phyloP scores from a whole-genome alignment of 352 stramenopile genomes.

The Phytophthora idaei region DNA sequence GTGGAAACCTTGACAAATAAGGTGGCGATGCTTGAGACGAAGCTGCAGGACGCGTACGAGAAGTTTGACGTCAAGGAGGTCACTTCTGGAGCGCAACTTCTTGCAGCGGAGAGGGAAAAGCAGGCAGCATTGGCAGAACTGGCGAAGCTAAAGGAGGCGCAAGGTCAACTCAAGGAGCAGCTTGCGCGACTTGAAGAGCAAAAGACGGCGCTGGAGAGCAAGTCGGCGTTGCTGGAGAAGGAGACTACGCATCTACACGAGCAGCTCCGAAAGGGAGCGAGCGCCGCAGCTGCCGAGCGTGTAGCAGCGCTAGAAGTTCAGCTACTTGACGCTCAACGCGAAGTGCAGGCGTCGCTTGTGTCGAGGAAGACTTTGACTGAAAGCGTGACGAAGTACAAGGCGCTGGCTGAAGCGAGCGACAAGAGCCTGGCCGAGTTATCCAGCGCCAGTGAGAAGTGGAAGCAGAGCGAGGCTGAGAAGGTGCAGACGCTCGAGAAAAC shows the following conservation, averaged over 20 bases:
- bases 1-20: conserved; percentile 53
- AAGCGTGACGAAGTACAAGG: conserved; percentile 74
- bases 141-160: conserved; percentile 43
- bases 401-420: conserved; percentile 76
- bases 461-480: conserved; percentile 56
- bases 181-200: conserved; percentile 62
- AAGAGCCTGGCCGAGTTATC: conserved; percentile 72
- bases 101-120: conserved; percentile 63
- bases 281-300: conserved; percentile 58
- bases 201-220: conserved; percentile 46
- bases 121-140: conserved; percentile 53
- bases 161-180: conserved; percentile 47
- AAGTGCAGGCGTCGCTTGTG: conserved; percentile 60
- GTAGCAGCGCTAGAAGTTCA: conserved; percentile 67
- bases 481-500: conserved; percentile 50
- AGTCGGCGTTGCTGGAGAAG: conserved; percentile 56
- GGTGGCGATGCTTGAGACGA: conserved; percentile 52
- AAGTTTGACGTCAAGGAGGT: conserved; percentile 70
- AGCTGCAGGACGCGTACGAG: conserved; percentile 64
- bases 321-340: conserved; percentile 60
- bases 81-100: conserved; percentile 44
- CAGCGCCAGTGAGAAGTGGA: conserved; percentile 66
- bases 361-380: conserved; percentile 69
- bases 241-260: conserved; percentile 59
- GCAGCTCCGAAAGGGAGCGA: conserved; percentile 72